Evolutionary conservation across 2,329 filamentous ascomycete genomes (phyloP).

Genomic region (Xylaria hypoxylon): DNA sequence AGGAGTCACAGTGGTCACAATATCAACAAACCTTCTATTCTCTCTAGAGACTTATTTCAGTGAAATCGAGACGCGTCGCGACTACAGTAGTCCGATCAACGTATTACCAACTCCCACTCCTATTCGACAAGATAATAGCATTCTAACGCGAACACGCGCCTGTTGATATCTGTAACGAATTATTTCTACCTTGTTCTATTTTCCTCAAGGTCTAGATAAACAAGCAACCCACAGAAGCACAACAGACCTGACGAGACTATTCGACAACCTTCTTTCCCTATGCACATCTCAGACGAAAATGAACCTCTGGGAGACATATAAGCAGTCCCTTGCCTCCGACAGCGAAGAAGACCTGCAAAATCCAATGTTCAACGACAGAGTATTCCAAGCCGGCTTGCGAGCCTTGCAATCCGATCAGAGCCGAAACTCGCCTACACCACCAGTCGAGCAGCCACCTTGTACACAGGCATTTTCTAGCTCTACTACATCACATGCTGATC

Average conservation of each 20-base stretch:
- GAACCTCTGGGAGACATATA: slow-evolving; percentile 1
- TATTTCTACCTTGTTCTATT: background rate
- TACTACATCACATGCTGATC: background rate
- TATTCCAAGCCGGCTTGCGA: background rate
- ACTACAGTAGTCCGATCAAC: background rate
- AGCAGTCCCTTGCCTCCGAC: background rate
- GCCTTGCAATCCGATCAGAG: background rate
- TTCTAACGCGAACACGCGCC: too few relatives aligned
- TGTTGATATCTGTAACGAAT: background rate
- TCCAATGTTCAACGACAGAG: background rate
- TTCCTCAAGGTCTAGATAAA: background rate
- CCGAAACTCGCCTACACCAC: background rate
- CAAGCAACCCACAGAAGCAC: background rate
- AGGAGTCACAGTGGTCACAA: background rate
- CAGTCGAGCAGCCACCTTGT: background rate
- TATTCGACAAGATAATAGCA: background rate
- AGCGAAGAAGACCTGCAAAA: background rate
- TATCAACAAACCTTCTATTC: background rate
- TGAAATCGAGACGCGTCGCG: background rate
- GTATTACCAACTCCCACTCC: background rate
- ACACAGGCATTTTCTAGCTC: background rate
- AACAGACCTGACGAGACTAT: background rate
- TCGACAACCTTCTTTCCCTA: background rate
- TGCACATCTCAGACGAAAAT: background rate
- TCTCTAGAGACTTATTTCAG: background rate